Base-by-base conservation (phyloP, 768 basidiomycete species). In the Sistotremastrum suecicum region DNA sequence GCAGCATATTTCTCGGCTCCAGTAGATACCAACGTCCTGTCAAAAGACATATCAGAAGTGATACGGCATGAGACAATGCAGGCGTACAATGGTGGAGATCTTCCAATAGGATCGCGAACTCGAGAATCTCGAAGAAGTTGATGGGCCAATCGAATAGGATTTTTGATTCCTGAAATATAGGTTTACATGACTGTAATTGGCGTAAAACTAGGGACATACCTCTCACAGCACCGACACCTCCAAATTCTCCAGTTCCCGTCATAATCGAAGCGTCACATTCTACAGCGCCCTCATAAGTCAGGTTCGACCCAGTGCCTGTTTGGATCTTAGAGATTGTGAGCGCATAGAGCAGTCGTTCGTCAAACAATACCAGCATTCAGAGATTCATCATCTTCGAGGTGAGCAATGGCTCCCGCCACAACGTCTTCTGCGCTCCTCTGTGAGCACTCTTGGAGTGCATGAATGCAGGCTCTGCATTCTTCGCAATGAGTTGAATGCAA, bases 231-330 rank as follows among this genome's bases (percentile, higher is more conserved):
- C 82, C 87, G 11, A 80, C 72, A 51, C 79, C 76, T 30, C 83
- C 86, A 56, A 83, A 89, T n/a, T 62, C 59, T 20, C 60, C 56
- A 0, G 60, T 58, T 28, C 72, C 71, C 20, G 66, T 62, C 77
- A 85, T 83, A 46, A 88, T 65, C 8, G 82, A 71, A 5, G 86
- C 85, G 53, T 89, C 86, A 53, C 86, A 88, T 62, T 89, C 86
- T 11, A 87, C 84, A 2, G 63, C 65, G 9, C 87, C 84, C n/a
- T 73, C 66, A 3, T 79, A 51, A 0, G 83, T 86, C 40, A 89
- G 63, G 58, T 88, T 89, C 2, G 86, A 84, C 3, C 87, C 85
- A 49, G 71, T 75, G 1, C 85, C 83, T 80, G 49, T 43, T 34
- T 35, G 44, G 41, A n/a, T 8, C 38, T 42, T 11, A 37, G 31